Evolutionary conservation across 345 rosid genomes (phyloP), one percentile per base, ranked within the genome.

Genomic region (Barbarea vulgaris): DNA sequence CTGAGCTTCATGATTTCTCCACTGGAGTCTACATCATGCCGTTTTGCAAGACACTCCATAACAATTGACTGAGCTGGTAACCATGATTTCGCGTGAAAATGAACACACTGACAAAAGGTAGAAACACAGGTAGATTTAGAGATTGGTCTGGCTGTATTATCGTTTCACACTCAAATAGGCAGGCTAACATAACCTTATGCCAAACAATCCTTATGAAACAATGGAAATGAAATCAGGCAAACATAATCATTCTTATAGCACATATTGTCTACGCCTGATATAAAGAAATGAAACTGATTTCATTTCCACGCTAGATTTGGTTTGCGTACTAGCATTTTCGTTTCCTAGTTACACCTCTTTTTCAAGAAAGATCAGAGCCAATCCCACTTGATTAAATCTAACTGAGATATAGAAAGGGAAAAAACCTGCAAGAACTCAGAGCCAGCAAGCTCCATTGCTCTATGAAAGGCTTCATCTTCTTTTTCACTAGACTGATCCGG

Each of bases 41-140:
- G 84, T 28, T 80, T 81, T 46, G 81, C 70, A 62, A 88, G 74
- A 81, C 94, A 85, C 64, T 88, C 89, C 83, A 86, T 84, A 33
- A 89, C 93, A 71, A 91, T 86, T 59, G 92, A 80, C n/a, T 87
- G 84, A 48, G 94, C 96, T 46, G 96, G 97, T 73, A 89, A 82
- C 98, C 98, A 93, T 19, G 96, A 91, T 81, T 77, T 87, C 10
- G 87, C 85, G 55, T 87, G 87, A 79, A 78, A 93, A 48, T 48
- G 85, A 76, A 91, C 84, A 74, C 79, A 74, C 93, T 89, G 82
- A n/a, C 69, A 72, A 48, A 71, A 30, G 21, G 41, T 56, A 52
- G 65, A 84, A 57, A 5, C 54, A 75, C 12, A 51, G 27, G 34
- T 65, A 9, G 0, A 8, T 56, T 51, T 14, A 64, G 60, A 61